Percentiles rank a stretch among this genome's conserved stretches.
Conservation (phyloP, 306 rosid genomes). For the Astragalus glycyphyllos region DNA sequence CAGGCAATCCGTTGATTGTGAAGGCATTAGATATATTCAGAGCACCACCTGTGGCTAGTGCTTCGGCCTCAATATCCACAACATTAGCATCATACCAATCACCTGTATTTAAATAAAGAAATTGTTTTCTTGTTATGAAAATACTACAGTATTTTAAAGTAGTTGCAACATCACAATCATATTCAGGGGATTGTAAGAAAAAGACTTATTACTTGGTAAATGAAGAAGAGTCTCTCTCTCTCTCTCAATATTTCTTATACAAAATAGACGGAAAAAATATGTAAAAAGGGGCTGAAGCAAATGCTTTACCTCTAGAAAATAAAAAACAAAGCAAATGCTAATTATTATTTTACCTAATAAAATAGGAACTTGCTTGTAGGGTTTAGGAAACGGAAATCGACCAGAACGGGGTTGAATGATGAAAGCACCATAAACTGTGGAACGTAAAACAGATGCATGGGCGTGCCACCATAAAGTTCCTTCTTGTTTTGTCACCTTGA, state of each 20-base stretch:
- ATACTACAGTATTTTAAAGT: neutral
- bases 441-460: slow-evolving; percentile 58
- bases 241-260: too few relatives aligned
- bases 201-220: too few relatives aligned
- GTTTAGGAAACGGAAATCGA: slow-evolving; percentile 47
- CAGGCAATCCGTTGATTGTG: slow-evolving; percentile 66
- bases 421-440: slow-evolving; percentile 65
- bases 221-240: too few relatives aligned
- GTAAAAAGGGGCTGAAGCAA: too few relatives aligned
- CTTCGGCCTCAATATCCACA: slow-evolving; percentile 50
- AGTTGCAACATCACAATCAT: too few relatives aligned
- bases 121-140: too few relatives aligned
- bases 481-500: slow-evolving; percentile 58
- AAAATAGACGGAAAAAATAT: too few relatives aligned
- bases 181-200: too few relatives aligned
- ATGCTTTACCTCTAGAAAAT: too few relatives aligned
- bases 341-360: slow-evolving; percentile 46
- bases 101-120: slow-evolving; percentile 41
- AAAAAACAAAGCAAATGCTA: too few relatives aligned
- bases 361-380: slow-evolving; percentile 51
- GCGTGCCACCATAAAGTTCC: slow-evolving; percentile 86
- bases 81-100: slow-evolving; percentile 67
- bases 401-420: slow-evolving; percentile 49
- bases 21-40: slow-evolving; percentile 50
- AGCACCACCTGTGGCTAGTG: slow-evolving; percentile 37